Evolutionary conservation across 495 filamentous ascomycete genomes (phyloP).

Genomic region (Penicillium ochrochloron): DNA sequence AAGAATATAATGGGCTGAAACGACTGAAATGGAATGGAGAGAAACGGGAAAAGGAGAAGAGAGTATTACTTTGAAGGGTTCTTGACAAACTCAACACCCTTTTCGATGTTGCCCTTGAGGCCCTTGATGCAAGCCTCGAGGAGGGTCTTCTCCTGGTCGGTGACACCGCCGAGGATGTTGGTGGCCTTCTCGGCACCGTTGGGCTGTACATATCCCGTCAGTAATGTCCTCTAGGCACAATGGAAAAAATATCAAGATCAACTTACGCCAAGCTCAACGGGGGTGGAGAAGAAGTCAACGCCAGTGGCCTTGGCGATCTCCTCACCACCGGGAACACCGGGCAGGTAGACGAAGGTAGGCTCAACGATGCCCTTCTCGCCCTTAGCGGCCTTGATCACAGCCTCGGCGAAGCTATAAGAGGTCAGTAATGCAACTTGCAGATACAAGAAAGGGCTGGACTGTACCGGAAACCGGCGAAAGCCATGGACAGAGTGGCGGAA

Average conservation of each 20-base stretch:
- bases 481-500: constrained; percentile 97
- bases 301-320: constrained; percentile 80
- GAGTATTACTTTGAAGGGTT: constrained; percentile 75
- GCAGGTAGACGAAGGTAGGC: constrained; percentile 93
- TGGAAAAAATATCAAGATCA: background rate
- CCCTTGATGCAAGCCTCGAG: constrained; percentile 73
- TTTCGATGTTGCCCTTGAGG: constrained; percentile 88
- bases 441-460: background rate
- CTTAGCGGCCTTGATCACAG: constrained; percentile 82
- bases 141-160: constrained; percentile 83
- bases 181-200: constrained; percentile 80
- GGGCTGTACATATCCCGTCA: constrained; percentile 56
- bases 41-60: constrained; percentile 23
- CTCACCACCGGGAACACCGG: constrained; percentile 85
- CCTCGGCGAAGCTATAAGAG: constrained; percentile 80
- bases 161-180: constrained; percentile 74
- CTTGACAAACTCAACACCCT: constrained; percentile 88
- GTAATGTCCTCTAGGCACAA: constrained; percentile 6
- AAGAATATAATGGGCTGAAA: background rate
- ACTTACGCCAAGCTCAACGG: constrained; percentile 91
- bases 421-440: constrained; percentile 30
- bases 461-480: constrained; percentile 91
- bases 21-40: constrained; percentile 16
- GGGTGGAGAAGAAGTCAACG: constrained; percentile 93
- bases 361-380: constrained; percentile 92